A percentile compares a stretch with the other conserved stretches of the same genome.
phyloP scores from a whole-genome alignment of 257 asterid species.

The Penstemon eatonii region DNA sequence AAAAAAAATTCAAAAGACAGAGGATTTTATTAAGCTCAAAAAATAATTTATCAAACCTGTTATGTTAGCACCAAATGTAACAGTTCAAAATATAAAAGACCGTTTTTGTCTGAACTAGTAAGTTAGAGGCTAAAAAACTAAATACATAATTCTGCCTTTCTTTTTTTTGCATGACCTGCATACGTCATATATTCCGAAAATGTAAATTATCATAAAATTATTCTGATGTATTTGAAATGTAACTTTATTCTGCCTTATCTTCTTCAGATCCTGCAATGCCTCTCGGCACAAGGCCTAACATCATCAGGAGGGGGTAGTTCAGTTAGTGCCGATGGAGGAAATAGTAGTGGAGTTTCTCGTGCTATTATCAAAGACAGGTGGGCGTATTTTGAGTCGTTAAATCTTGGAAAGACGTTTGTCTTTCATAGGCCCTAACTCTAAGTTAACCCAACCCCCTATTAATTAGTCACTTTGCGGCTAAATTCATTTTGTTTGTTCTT shows the following conservation, averaged over 20 bases:
- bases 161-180: too few relatives aligned
- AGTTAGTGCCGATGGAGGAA: conserved; percentile 78
- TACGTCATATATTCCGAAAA: too few relatives aligned
- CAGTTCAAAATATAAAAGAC: too few relatives aligned
- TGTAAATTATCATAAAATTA: not conserved
- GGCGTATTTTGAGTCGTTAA: conserved; percentile 44
- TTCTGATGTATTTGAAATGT: not conserved
- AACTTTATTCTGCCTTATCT: conserved; percentile 24
- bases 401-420: conserved; percentile 1
- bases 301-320: conserved; percentile 91
- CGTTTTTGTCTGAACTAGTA: too few relatives aligned
- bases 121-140: too few relatives aligned
- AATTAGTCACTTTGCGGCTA: conserved; percentile 6
- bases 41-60: too few relatives aligned
- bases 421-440: not conserved
- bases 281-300: conserved; percentile 79
- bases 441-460: not conserved
- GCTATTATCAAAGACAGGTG: conserved; percentile 87
- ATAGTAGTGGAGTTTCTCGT: conserved; percentile 94
- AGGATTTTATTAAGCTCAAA: too few relatives aligned
- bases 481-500: conserved; percentile 12
- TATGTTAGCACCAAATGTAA: too few relatives aligned
- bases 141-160: too few relatives aligned
- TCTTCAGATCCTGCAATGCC: conserved; percentile 72
- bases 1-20: too few relatives aligned